These are phyloP conservation scores for Capsicum chinense DNA, from an alignment of 257 asterid species.

Conservation along the genomic window DNA sequence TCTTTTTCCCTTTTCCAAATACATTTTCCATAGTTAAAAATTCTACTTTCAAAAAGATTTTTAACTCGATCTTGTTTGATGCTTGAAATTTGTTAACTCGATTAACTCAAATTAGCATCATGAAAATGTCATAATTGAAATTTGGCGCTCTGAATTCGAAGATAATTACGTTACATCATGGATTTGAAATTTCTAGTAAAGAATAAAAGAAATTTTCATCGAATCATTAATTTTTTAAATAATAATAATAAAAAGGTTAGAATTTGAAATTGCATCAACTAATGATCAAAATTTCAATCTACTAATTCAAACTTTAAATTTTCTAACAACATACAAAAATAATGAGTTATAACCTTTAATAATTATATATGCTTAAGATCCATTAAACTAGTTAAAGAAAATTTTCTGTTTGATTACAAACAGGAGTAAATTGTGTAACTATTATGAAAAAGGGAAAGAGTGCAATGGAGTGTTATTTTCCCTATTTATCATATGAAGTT, in stretches of 20 bases:
- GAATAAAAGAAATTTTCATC: too few relatives aligned
- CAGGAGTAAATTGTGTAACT: background rate
- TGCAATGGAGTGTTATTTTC: background rate
- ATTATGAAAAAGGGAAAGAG: too few relatives aligned
- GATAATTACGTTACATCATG: background rate
- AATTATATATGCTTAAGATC: too few relatives aligned
- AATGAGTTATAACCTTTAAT: background rate
- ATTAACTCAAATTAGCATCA: background rate
- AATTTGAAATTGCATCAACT: background rate
- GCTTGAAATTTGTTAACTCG: background rate
- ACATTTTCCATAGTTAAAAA: background rate
- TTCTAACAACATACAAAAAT: background rate
- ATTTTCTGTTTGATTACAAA: too few relatives aligned
- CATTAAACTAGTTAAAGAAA: too few relatives aligned
- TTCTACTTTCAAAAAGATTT: background rate
- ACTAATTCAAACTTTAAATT: background rate
- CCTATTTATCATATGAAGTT: background rate
- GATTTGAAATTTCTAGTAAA: too few relatives aligned
- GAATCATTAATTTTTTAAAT: too few relatives aligned
- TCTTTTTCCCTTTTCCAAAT: conserved; percentile 7
- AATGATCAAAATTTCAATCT: background rate
- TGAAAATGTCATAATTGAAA: background rate
- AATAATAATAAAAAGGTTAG: too few relatives aligned
- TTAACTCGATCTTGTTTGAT: background rate
- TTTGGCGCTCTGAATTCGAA: background rate